Conservation (phyloP, 371 early-diverging fungal genomes). For the Zychaea mexicana region DNA sequence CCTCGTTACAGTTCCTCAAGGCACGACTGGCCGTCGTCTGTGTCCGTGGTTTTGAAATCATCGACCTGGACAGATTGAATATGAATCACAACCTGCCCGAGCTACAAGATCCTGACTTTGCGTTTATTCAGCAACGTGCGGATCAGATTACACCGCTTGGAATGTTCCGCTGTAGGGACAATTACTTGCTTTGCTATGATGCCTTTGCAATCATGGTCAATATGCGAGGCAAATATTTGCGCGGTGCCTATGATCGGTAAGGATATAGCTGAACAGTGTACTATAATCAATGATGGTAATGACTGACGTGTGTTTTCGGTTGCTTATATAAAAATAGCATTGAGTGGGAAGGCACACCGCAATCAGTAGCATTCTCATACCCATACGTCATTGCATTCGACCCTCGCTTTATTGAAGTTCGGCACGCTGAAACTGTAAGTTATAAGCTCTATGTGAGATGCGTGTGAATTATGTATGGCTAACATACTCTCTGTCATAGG, state of each 20-base stretch:
- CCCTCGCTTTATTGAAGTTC: conserved; percentile 86
- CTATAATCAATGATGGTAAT: too few relatives aligned
- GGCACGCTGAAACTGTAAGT: conserved; percentile 80
- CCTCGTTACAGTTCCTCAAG: conserved; percentile 72
- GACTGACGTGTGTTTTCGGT: too few relatives aligned
- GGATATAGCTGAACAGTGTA: too few relatives aligned
- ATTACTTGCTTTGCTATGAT: conserved; percentile 90
- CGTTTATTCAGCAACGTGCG: conserved; percentile 34
- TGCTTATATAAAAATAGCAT: too few relatives aligned
- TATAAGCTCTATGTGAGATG: not conserved
- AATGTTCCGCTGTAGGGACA: conserved; percentile 78
- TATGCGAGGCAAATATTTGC: conserved; percentile 39
- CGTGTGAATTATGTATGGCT: not conserved
- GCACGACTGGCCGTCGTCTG: conserved; percentile 79
- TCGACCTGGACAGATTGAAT: conserved; percentile 77
- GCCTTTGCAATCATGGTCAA: conserved; percentile 92
- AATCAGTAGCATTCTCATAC: conserved; percentile 66
- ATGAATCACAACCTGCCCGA: conserved; percentile 55
- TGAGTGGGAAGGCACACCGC: conserved; percentile 61
- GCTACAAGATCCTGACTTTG: conserved; percentile 35
- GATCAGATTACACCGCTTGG: conserved; percentile 69
- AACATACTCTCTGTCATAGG: conserved; percentile 21
- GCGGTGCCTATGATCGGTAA: conserved; percentile 15
- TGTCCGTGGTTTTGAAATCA: conserved; percentile 81
- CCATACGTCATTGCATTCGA: conserved; percentile 93